Evolutionary conservation across 1,139 yeast genomes (phyloP).

Genomic region (Nakaseomyces bracarensis): DNA sequence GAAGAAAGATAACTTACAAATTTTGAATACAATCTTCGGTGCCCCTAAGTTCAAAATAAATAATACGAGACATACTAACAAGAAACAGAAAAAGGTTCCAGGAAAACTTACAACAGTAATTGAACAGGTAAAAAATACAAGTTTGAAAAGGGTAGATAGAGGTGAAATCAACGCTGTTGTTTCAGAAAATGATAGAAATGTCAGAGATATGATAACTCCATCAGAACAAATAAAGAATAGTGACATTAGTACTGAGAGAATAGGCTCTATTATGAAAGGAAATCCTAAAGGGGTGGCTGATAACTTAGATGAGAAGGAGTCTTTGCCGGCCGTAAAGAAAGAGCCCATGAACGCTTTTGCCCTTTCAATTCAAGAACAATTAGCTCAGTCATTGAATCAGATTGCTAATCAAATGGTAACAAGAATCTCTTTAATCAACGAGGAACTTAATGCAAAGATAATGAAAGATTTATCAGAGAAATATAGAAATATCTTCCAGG

Average conservation of each 20-base stretch:
- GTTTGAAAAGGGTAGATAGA: not conserved
- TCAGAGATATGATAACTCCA: too few relatives aligned
- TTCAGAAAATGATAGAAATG: too few relatives aligned
- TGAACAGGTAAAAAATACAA: not conserved
- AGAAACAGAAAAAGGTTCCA: not conserved
- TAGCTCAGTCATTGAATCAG: constrained; percentile 28
- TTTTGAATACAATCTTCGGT: constrained; percentile 21
- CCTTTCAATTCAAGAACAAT: constrained; percentile 32
- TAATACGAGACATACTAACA: not conserved
- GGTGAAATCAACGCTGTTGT: too few relatives aligned
- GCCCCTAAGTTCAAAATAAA: not conserved
- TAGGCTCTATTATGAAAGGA: too few relatives aligned
- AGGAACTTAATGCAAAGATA: constrained; percentile 32
- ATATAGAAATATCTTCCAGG: constrained; percentile 30
- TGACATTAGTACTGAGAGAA: too few relatives aligned
- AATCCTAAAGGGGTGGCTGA: too few relatives aligned
- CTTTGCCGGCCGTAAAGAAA: constrained; percentile 2
- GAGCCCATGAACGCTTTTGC: constrained; percentile 25
- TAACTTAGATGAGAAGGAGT: too few relatives aligned
- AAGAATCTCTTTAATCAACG: constrained; percentile 32
- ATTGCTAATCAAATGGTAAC: constrained; percentile 32
- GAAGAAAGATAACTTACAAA: constrained; percentile 15
- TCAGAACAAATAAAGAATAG: too few relatives aligned
- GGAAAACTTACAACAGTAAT: constrained; percentile 2
- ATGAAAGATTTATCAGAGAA: constrained; percentile 31